Evolutionary conservation across 2,329 filamentous ascomycete species (phyloP).

Genomic region (Talaromyces rugulosus): DNA sequence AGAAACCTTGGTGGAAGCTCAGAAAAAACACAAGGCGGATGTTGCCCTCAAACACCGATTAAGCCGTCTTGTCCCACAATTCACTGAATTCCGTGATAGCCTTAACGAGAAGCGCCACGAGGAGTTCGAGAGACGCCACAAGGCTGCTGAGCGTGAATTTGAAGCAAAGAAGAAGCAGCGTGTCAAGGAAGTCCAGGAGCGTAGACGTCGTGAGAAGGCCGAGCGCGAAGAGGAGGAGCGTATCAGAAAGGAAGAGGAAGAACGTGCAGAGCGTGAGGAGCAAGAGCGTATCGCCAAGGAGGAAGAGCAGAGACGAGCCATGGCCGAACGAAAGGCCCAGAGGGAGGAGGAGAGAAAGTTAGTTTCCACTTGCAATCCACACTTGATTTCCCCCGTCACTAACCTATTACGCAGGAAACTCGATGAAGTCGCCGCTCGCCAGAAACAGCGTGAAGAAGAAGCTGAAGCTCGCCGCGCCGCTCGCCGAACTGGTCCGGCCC

Average conservation of each 20-base stretch:
- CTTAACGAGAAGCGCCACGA: conserved; percentile 85
- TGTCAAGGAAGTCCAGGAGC: conserved; percentile 83
- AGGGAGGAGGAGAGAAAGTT: conserved; percentile 58
- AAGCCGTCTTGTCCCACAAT: conserved; percentile 74
- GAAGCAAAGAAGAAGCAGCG: conserved; percentile 86
- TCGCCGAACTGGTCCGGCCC: conserved; percentile 51
- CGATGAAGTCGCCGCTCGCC: conserved; percentile 59
- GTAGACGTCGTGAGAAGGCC: conserved; percentile 73
- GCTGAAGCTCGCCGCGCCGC: conserved; percentile 70
- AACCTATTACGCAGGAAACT: conserved; percentile 51
- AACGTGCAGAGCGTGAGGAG: conserved; percentile 74
- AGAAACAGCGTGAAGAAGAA: conserved; percentile 82
- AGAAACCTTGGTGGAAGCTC: conserved; percentile 72
- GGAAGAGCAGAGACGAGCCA: conserved; percentile 70
- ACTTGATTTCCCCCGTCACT: conserved; percentile 1
- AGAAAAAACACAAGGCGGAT: conserved; percentile 86
- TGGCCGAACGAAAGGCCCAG: conserved; percentile 66
- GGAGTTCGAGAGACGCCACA: conserved; percentile 92
- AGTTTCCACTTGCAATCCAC: conserved; percentile 24
- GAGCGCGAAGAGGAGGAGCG: conserved; percentile 83
- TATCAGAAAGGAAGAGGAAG: conserved; percentile 75
- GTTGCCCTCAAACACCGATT: conserved; percentile 93
- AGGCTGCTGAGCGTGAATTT: conserved; percentile 85
- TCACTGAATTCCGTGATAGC: conserved; percentile 76
- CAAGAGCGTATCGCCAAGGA: conserved; percentile 77